Evolutionary conservation across 352 stramenopile species (phyloP).

Genomic region (Globisporangium viniferum): DNA sequence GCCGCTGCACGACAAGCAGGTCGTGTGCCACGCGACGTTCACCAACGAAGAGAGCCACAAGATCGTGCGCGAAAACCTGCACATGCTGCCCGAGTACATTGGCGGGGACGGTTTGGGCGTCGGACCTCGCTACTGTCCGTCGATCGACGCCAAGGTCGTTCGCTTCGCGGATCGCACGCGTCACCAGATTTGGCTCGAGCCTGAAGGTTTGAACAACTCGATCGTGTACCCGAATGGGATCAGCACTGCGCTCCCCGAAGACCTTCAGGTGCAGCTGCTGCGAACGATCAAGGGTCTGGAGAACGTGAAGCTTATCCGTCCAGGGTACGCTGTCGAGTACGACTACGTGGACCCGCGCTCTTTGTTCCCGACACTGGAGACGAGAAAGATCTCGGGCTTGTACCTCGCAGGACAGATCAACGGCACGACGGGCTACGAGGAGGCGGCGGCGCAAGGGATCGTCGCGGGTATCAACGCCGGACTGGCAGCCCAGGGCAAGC

Average conservation of each 20-base stretch:
- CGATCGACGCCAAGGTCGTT: slow-evolving; percentile 96
- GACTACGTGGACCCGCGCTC: slow-evolving; percentile 97
- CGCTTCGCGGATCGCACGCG: slow-evolving; percentile 72
- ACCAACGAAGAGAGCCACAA: slow-evolving; percentile 97
- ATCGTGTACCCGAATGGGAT: slow-evolving; percentile 99
- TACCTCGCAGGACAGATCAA: slow-evolving; percentile 99
- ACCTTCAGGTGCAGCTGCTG: slow-evolving; percentile 95
- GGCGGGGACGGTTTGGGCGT: slow-evolving; percentile 78
- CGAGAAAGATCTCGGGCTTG: slow-evolving; percentile 89
- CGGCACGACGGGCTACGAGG: slow-evolving; percentile 99
- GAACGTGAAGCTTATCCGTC: slow-evolving; percentile 93
- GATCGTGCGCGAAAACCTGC: slow-evolving; percentile 92
- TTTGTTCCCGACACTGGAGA: slow-evolving; percentile 93
- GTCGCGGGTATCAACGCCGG: slow-evolving; percentile 96
- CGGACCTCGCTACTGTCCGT: slow-evolving; percentile 94
- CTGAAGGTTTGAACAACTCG: slow-evolving; percentile 95
- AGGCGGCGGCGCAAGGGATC: slow-evolving; percentile 97
- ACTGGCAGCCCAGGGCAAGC: slow-evolving; percentile 55
- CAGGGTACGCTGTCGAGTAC: slow-evolving; percentile 99
- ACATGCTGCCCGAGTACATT: slow-evolving; percentile 92
- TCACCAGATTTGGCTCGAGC: slow-evolving; percentile 96
- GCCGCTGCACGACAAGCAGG: slow-evolving; percentile 71
- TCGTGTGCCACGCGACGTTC: slow-evolving; percentile 94
- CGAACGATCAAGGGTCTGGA: slow-evolving; percentile 95
- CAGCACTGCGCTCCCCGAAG: slow-evolving; percentile 86